These are phyloP conservation scores for Chloropicon primus DNA, from an alignment of 139 green algal genomes.

Conservation along the genomic window DNA sequence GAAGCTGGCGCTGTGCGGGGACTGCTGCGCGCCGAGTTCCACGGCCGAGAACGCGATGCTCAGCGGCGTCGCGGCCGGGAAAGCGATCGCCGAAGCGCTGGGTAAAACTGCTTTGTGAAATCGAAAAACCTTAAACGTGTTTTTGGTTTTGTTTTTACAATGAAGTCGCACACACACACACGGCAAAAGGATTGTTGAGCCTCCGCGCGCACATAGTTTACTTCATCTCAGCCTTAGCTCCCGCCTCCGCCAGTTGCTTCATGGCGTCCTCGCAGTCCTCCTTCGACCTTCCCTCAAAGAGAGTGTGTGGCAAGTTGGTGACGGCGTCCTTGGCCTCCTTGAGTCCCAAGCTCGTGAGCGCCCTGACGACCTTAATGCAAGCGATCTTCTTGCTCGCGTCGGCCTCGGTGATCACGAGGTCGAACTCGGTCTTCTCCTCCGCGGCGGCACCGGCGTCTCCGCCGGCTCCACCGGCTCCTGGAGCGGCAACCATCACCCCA, in stretches of 20 bases:
- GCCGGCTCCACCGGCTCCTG: slow-evolving; percentile 20
- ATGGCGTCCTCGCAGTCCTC: slow-evolving; percentile 19
- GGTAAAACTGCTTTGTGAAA: background rate
- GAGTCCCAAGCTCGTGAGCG: slow-evolving; percentile 17
- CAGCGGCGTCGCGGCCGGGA: background rate
- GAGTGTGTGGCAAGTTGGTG: slow-evolving; percentile 20
- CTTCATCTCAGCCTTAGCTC: slow-evolving; percentile 21
- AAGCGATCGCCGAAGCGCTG: background rate
- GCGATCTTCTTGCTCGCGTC: slow-evolving; percentile 36
- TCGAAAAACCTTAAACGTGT: too few species aligned
- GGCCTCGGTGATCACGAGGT: slow-evolving; percentile 39
- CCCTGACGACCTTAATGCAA: slow-evolving; percentile 24
- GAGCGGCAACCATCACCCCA: slow-evolving; percentile 27
- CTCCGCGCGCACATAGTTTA: too few species aligned
- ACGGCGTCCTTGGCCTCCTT: slow-evolving; percentile 33
- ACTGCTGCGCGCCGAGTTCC: background rate
- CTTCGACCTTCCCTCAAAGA: slow-evolving; percentile 20
- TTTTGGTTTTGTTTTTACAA: too few species aligned
- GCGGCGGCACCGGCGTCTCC: slow-evolving; percentile 30
- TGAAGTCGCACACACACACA: too few species aligned
- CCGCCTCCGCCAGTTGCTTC: slow-evolving; percentile 18
- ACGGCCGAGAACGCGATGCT: background rate
- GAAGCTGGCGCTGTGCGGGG: background rate
- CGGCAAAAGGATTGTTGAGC: too few species aligned
- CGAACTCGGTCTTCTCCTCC: slow-evolving; percentile 52